Percentiles rank a stretch among this genome's conserved stretches.
Conservation (phyloP, 306 rosid genomes). For the Acacia confusa region DNA sequence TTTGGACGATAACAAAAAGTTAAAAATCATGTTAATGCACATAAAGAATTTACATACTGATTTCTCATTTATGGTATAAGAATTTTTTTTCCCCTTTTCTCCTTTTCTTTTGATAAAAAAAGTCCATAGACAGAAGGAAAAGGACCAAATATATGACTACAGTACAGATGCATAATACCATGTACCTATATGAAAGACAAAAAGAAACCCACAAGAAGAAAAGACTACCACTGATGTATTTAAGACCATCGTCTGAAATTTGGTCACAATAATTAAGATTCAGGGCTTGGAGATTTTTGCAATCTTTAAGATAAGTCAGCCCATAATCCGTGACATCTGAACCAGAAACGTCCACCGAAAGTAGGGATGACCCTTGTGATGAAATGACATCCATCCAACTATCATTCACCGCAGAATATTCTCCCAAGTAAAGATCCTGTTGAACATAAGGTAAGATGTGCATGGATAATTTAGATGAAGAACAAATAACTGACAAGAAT, state of each 20-base stretch:
- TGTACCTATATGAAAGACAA: neutral
- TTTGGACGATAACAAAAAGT: neutral
- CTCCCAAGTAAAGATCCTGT: constrained; percentile 89
- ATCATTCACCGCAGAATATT: constrained; percentile 71
- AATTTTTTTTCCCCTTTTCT: neutral
- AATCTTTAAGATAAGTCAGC: constrained; percentile 64
- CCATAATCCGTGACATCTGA: constrained; percentile 85
- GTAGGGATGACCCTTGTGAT: constrained; percentile 87
- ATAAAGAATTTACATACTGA: constrained; percentile 6
- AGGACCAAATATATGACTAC: constrained; percentile 17
- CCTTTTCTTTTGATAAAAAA: constrained; percentile 5
- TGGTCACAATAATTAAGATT: constrained; percentile 78
- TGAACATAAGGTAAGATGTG: constrained; percentile 7
- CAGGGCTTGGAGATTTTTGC: constrained; percentile 67
- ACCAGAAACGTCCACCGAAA: constrained; percentile 79
- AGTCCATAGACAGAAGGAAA: neutral
- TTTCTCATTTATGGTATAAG: neutral
- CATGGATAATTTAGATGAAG: constrained; percentile 25
- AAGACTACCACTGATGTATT: constrained; percentile 61
- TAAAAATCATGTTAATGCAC: neutral
- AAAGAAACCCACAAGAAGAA: constrained; percentile 10
- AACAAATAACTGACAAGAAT: constrained; percentile 18
- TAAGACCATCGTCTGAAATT: constrained; percentile 79
- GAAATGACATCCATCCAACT: constrained; percentile 88
- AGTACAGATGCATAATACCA: neutral